Base-by-base conservation (phyloP, 208 protist species). In the Trypanosoma platydactyli region DNA sequence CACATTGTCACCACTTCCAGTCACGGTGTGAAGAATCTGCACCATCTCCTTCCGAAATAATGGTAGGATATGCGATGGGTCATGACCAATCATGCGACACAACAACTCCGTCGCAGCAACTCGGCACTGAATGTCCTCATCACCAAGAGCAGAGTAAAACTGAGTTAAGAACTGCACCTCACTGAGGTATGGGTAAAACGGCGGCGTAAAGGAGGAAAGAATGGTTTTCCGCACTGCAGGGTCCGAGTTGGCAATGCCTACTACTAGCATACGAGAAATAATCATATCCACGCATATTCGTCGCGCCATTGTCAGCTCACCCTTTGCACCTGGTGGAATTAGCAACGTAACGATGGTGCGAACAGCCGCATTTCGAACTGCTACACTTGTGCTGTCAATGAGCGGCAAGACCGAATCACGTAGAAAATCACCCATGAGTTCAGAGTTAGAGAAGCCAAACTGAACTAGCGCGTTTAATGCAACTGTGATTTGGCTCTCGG, bases 361-460 rank as follows among this genome's bases (percentile, higher is more conserved):
- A 50, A 93, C 79, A n/a, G 89, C 87, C 22, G 89, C 81, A 49
- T 88, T 87, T 27, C 89, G 86, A 41, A 95, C 80, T 11, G 77
- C 67, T 18, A 70, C 56, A 64, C 76, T 90, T n/a, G 25, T 59
- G 68, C 76, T 89, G 76, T 92, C 89, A 62, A 93, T 89, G 48
- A 95, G 86, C 0, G 86, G 89, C 27, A 95, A 75, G n/a, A 93
- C 86, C 1, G 89, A 91, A 40, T 93, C 86, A 9, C 89, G 81
- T 22, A 95, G 60, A 63, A 95, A 95, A 64, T 95, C 83, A 30
- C 89, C 84, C 86, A 95, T 92, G 40, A 93, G 72, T 67, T 95
- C 86, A 11, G 85, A 92, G 60, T 92, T 89, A 12, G 86, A 90
- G 78, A 92, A 95, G 33, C 86, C 86, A 68, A 95, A 95, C 66